Conservation (phyloP, 352 stramenopile species). For the Plasmopara muralis region DNA sequence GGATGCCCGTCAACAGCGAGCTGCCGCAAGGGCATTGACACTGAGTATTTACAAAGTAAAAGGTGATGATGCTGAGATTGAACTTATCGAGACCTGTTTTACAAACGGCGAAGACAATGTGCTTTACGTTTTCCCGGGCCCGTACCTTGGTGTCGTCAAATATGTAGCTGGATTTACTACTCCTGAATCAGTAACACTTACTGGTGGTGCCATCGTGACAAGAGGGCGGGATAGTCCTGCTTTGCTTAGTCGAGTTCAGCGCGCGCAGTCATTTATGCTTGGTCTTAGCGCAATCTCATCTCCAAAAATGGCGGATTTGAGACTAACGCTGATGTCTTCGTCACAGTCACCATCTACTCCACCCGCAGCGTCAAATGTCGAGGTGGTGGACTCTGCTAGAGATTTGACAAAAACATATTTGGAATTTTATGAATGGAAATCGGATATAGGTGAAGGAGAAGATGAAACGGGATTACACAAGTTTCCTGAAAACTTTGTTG, state of each 20-base stretch:
- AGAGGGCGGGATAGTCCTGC: constrained; percentile 22
- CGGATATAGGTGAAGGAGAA: constrained; percentile 6
- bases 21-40: constrained; percentile 30
- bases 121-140: constrained; percentile 64
- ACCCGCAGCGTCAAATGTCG: constrained; percentile 7
- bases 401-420: constrained; percentile 53
- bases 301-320: constrained; percentile 23
- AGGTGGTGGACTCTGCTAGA: constrained; percentile 17
- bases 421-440: constrained; percentile 72
- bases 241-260: constrained; percentile 36
- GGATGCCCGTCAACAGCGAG: constrained; percentile 32
- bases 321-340: constrained; percentile 22
- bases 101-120: constrained; percentile 44
- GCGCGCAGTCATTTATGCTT: constrained; percentile 45
- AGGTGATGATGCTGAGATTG: constrained; percentile 36
- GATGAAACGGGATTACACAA: constrained; percentile 17
- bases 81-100: constrained; percentile 50
- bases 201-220: constrained; percentile 15
- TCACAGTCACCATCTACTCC: constrained; percentile 15
- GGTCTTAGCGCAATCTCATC: constrained; percentile 36
- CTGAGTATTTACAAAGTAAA: constrained; percentile 25
- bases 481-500: constrained; percentile 12
- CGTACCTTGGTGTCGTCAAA: constrained; percentile 56
- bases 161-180: constrained; percentile 31
- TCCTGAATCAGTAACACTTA: constrained; percentile 8